Percentiles rank a stretch among this genome's conserved stretches.
phyloP scores from a whole-genome alignment of 2,329 filamentous ascomycete species.

The Lachnellula occidentalis region DNA sequence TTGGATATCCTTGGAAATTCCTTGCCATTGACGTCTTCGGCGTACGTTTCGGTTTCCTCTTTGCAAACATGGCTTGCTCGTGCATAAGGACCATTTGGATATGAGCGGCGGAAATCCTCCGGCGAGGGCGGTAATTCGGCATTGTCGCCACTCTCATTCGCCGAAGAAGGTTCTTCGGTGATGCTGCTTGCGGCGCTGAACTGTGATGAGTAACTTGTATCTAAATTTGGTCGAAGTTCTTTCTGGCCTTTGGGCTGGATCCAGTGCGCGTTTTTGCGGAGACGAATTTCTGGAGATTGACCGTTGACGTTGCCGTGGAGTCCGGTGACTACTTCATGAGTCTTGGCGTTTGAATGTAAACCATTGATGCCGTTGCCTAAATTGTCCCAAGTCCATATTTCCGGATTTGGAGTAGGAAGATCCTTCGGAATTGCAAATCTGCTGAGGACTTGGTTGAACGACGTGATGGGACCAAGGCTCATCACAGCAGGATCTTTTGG shows the following conservation, averaged over 20 bases:
- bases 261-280: constrained; percentile 8
- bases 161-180: constrained; percentile 7
- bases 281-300: constrained; percentile 11
- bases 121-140: not conserved
- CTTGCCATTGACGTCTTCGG: constrained; percentile 25
- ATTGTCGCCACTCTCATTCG: not conserved
- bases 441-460: constrained; percentile 16
- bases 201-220: constrained; percentile 12
- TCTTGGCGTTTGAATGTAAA: not conserved
- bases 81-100: constrained; percentile 18
- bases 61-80: constrained; percentile 21
- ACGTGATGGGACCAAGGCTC: constrained; percentile 18
- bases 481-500: constrained; percentile 17
- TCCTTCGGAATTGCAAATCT: constrained; percentile 12
- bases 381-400: constrained; percentile 6
- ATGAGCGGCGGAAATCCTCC: constrained; percentile 14
- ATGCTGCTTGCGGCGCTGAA: constrained; percentile 14
- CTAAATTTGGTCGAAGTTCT: constrained; percentile 5
- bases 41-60: constrained; percentile 24
- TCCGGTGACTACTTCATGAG: constrained; percentile 1
- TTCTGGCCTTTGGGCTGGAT: not conserved
- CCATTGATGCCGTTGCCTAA: constrained; percentile 3
- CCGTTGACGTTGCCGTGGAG: constrained; percentile 8
- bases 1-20: constrained; percentile 50
- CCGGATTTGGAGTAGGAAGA: constrained; percentile 19